Conservation (phyloP, 1,284 basidiomycete genomes). For the Microbotryomycetes sp. region DNA sequence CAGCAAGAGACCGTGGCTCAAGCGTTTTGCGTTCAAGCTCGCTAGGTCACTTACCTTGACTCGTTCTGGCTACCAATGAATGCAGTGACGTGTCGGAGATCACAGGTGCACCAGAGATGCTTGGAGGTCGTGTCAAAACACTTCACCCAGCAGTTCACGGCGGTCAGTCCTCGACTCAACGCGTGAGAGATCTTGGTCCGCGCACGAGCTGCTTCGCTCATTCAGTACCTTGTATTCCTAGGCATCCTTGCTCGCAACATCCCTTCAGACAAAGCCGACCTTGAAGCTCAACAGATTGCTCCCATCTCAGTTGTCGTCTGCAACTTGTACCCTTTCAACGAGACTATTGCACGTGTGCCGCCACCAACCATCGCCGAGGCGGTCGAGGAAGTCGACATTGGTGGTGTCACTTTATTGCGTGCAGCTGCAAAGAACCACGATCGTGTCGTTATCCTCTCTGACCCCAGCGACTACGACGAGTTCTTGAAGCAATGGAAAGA, state of each 20-base stretch:
- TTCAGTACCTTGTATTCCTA: not conserved
- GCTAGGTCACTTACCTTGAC: too few relatives aligned
- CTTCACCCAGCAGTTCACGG: slow-evolving; percentile 99
- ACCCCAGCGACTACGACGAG: slow-evolving; percentile 83
- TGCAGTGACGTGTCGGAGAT: slow-evolving; percentile 98
- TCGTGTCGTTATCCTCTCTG: slow-evolving; percentile 84
- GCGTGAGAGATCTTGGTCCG: not conserved
- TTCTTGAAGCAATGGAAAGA: slow-evolving; percentile 72
- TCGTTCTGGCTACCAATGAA: too few relatives aligned
- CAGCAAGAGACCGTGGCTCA: too few relatives aligned
- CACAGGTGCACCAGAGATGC: slow-evolving; percentile 99
- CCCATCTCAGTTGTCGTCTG: slow-evolving; percentile 94
- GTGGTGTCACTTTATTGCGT: slow-evolving; percentile 93
- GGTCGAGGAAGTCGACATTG: slow-evolving; percentile 98
- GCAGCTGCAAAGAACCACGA: slow-evolving; percentile 99
- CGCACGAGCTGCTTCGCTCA: not conserved
- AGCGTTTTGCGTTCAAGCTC: too few relatives aligned
- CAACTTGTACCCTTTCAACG: slow-evolving; percentile 97
- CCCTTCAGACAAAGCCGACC: slow-evolving; percentile 75
- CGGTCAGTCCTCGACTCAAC: slow-evolving; percentile 51
- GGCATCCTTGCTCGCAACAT: slow-evolving; percentile 86
- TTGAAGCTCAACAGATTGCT: slow-evolving; percentile 70
- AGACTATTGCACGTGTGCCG: slow-evolving; percentile 74
- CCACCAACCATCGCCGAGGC: slow-evolving; percentile 85
- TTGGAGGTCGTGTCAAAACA: slow-evolving; percentile 96